These are phyloP conservation scores for Mycena polygramma DNA, from an alignment of 768 basidiomycete species.

Conservation along the genomic window DNA sequence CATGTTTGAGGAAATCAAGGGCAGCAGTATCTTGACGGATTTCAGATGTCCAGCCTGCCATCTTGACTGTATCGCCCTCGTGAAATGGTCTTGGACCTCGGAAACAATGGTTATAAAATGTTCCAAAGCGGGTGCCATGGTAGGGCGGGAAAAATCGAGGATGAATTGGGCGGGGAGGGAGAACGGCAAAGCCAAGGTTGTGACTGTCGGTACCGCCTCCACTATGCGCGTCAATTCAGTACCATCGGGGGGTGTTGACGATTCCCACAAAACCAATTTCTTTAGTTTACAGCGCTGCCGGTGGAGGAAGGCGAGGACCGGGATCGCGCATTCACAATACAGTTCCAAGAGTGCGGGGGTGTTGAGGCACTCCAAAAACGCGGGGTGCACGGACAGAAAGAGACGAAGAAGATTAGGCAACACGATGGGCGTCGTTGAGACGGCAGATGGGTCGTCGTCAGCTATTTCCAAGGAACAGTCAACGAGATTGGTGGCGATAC, in stretches of 20 bases:
- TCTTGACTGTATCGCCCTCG: background rate
- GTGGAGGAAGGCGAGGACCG: background rate
- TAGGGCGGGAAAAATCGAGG: background rate
- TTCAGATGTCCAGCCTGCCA: background rate
- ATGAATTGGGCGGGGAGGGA: background rate
- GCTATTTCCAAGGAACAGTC: background rate
- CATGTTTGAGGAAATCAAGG: background rate
- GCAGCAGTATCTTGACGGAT: background rate
- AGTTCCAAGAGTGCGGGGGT: constrained; percentile 25
- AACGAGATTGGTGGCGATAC: background rate
- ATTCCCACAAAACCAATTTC: constrained; percentile 2
- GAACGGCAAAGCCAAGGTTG: background rate
- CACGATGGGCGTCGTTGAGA: background rate
- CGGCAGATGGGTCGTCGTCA: background rate
- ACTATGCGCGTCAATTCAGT: background rate
- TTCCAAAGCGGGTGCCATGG: background rate
- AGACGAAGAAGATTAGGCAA: constrained; percentile 14
- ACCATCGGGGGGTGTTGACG: no score
- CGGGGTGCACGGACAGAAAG: background rate
- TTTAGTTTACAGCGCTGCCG: background rate
- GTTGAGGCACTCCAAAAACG: constrained; percentile 2
- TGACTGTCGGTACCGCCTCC: background rate
- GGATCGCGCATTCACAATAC: background rate
- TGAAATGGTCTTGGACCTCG: background rate
- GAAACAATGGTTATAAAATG: background rate